A percentile compares a stretch with the other conserved stretches of the same genome.
Conservation (phyloP, 2,329 filamentous ascomycete genomes). For the Aspergillus hiratsukae region DNA sequence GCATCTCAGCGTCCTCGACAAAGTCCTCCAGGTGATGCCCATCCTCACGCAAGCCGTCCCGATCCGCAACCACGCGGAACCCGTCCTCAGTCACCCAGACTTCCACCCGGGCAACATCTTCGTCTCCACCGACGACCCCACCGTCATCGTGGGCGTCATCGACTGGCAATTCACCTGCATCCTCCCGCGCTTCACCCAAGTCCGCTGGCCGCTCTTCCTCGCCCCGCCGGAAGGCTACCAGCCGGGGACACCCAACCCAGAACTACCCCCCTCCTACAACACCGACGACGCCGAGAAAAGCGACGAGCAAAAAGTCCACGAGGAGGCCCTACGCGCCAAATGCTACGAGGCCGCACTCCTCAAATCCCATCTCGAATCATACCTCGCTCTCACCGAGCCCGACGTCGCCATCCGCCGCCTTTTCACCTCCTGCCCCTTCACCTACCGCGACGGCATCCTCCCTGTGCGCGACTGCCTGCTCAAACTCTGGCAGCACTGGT, state of each 20-base stretch:
- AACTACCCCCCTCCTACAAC: slow-evolving; percentile 10
- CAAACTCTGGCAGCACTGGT: slow-evolving; percentile 13
- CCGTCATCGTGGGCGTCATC: slow-evolving; percentile 15
- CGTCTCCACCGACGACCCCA: slow-evolving; percentile 17
- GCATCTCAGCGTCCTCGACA: slow-evolving; percentile 9
- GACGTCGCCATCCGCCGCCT: slow-evolving; percentile 11
- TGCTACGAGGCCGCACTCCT: slow-evolving; percentile 21
- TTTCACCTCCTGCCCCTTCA: slow-evolving; percentile 11
- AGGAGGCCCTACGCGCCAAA: slow-evolving; percentile 14
- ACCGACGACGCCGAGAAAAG: slow-evolving; percentile 7
- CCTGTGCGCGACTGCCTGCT: slow-evolving; percentile 11
- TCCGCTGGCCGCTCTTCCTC: slow-evolving; percentile 17
- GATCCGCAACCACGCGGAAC: slow-evolving; percentile 7
- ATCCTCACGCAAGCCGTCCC: slow-evolving; percentile 2
- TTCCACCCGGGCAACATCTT: slow-evolving; percentile 21
- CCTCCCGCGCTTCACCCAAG: slow-evolving; percentile 16
- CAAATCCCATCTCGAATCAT: slow-evolving; percentile 13
- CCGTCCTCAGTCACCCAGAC: slow-evolving; percentile 15
- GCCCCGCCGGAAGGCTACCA: slow-evolving; percentile 16
- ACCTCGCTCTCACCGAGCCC: slow-evolving; percentile 14
- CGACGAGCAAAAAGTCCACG: slow-evolving; percentile 6
- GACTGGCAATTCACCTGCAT: slow-evolving; percentile 19
- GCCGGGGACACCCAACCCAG: slow-evolving; percentile 11
- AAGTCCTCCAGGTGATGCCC: slow-evolving; percentile 7
- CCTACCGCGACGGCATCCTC: slow-evolving; percentile 13